Base-by-base conservation (phyloP, 2,329 filamentous ascomycete species). In the Xylaria sp. region DNA sequence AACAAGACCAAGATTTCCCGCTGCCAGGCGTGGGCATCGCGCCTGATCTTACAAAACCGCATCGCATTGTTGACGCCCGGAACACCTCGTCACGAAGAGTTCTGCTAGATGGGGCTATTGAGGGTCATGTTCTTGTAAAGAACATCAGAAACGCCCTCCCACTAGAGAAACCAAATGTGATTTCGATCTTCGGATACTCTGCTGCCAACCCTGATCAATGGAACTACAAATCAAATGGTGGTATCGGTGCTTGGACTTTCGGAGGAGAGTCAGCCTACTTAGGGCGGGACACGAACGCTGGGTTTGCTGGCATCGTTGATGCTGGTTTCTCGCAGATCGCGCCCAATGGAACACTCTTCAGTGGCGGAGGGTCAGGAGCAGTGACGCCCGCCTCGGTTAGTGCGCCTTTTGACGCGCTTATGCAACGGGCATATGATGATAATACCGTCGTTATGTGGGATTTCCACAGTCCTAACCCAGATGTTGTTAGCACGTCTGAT, bases 111-210 rank as follows among this genome's bases (percentile, higher is more conserved):
- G 83, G 85, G 3, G 86, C 85, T 0, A 76, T 87, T 4, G 86
- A 88, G 67, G 86, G 87, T 3, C 85, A 88, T 55, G 87, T 89
- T 1, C 78, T 89, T 0, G 79, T 89, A 29, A 90, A 89, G 72
- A 89, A 90, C 70, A 75, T 71, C 38, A 83, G 84, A 41, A 78
- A 77, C 13, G 76, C 83, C 0, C 78, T 89, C 0, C 87, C 87
- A 0, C 73, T 90, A 0, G 78, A 78, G 8, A 73, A 78, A 10
- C 81, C 81, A 2, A 75, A 78, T 62, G 68, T 83, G 63, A 65
- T 90, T 43, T 85, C 86, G 1, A 67, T 89, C n/a, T 87, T 85
- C 67, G 84, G 87, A 25, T 89, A 89, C 70, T 87, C 87, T 10
- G 83, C 80, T 40, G 78, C 76, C 48, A 77, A 75, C 8, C 79